Base-by-base conservation (phyloP, 2,329 filamentous ascomycete genomes). In the Cladophialophora psammophila region DNA sequence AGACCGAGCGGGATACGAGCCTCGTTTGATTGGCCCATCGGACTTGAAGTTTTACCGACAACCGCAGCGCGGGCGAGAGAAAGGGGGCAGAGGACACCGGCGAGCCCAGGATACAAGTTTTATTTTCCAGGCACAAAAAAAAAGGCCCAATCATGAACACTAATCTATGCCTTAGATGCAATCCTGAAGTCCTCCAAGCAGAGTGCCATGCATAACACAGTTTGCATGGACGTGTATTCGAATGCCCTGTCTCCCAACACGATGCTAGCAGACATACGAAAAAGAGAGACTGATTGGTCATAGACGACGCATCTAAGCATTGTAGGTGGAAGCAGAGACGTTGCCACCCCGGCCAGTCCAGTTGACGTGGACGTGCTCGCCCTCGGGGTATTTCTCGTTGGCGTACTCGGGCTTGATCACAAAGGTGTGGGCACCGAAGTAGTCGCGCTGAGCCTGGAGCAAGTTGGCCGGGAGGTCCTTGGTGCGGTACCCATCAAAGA, bases 311-410 rank as follows among this genome's bases (percentile, higher is more conserved):
- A 50, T 53, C 87, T 96, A 98, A 86, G 92, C 95, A 84, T 93
- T 91, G 88, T 99, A 99, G 75, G 94, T 98, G 60, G 94, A 97
- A 76, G 95, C 95, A 75, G 93, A 97, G 73, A 99, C 91, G 80
- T 98, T 95, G 78, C 95, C 95, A 79, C 95, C 95, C 80, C 95
- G 91, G 77, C 95, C 95, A 75, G 95, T 99, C 95, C 95, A 99
- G 92, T 99, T 99, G 82, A 98, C 93, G 88, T 99, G 95, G 79
- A 94, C 95, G 81, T 98, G 89, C 84, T 93, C 85, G 81, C 90
- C 93, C 75, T 86, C 88, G 73, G 90, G 90, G 86, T 96, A 96
- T 84, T 93, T 93, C 66, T 85, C 88, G 80, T 77, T 91, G 75
- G 91, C 91, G 73, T 75, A 77, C 84, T 94, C 91, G 69, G 92